Conservation (phyloP, 305 asterid species). For the Salvia sclarea region DNA sequence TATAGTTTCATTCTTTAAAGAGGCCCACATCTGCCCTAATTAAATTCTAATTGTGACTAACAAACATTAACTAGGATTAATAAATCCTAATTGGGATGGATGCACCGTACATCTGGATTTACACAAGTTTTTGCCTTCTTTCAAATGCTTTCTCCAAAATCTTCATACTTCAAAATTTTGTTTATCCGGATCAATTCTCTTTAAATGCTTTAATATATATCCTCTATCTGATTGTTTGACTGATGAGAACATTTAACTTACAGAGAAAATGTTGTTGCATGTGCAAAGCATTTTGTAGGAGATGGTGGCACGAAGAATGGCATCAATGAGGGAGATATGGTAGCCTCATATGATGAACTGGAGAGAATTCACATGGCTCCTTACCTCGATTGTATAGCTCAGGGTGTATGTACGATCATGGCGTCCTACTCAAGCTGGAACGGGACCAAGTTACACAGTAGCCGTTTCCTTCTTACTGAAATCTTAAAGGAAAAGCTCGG, state of each 20-base stretch:
- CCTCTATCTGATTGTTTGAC: constrained; percentile 19
- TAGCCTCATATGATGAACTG: constrained; percentile 59
- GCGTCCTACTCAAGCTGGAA: constrained; percentile 90
- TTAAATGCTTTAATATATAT: constrained; percentile 26
- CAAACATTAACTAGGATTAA: no score
- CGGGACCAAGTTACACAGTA: constrained; percentile 58
- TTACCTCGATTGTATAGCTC: constrained; percentile 67
- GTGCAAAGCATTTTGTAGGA: constrained; percentile 89
- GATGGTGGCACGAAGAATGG: constrained; percentile 83
- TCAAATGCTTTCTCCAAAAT: not conserved
- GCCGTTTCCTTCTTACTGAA: constrained; percentile 64
- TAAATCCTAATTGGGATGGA: no score
- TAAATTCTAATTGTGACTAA: no score
- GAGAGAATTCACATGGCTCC: constrained; percentile 82
- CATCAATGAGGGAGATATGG: constrained; percentile 69
- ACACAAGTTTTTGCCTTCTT: not conserved
- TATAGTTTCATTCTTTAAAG: no score
- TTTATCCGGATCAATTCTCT: constrained; percentile 6
- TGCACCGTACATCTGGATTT: no score
- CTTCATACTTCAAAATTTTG: constrained; percentile 1
- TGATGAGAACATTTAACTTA: constrained; percentile 39
- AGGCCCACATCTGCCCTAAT: no score
- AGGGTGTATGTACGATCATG: constrained; percentile 83
- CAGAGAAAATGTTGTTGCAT: constrained; percentile 76
- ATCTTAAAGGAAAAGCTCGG: constrained; percentile 76